Conservation (phyloP, 345 rosid species). For the Mallotus nudiflorus region DNA sequence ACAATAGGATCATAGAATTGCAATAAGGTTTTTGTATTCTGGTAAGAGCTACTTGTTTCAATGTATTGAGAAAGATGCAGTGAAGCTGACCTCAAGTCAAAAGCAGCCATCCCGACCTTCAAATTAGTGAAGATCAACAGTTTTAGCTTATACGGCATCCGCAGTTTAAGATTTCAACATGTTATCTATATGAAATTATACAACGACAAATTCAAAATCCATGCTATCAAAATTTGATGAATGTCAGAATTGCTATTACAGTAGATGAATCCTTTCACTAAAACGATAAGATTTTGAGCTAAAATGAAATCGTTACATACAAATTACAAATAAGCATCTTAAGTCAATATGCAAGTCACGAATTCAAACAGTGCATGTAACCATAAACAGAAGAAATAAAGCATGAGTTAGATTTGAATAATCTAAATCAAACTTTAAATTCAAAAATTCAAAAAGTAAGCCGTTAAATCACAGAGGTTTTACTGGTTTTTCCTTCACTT, state of each 20-base stretch:
- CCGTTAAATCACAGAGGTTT: background rate
- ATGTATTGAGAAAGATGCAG: constrained; percentile 94
- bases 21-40: constrained; percentile 80
- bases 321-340: background rate
- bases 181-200: background rate
- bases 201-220: no score
- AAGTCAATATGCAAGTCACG: background rate
- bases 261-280: background rate
- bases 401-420: background rate
- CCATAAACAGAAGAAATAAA: no score
- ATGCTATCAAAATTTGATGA: background rate
- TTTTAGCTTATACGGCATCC: background rate
- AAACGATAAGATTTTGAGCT: background rate
- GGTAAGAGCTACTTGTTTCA: constrained; percentile 94
- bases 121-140: constrained; percentile 3
- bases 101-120: constrained; percentile 96
- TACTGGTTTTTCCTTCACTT: background rate
- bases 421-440: background rate
- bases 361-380: background rate
- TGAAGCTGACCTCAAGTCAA: constrained; percentile 85
- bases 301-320: background rate
- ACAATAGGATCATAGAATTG: constrained; percentile 83
- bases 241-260: background rate
- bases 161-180: background rate
- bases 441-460: background rate